A percentile compares a stretch with the other conserved stretches of the same genome.
Evolutionary conservation across 495 filamentous ascomycete genomes (phyloP).

Genomic region (Annulohypoxylon nitens): DNA sequence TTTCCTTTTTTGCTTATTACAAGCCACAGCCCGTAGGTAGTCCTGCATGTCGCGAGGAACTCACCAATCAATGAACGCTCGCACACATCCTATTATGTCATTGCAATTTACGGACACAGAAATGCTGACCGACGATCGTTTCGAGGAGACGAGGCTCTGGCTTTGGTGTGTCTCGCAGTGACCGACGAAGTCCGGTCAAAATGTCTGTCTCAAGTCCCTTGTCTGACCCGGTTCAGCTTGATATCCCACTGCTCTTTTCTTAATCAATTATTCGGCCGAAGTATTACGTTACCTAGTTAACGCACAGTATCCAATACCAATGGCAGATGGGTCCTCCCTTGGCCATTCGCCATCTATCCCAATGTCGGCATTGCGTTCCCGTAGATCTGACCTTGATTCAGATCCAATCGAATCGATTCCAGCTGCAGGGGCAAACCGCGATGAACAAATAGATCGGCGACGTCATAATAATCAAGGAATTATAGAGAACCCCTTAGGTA

Average conservation of each 20-base stretch:
- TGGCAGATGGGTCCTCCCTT: constrained; percentile 29
- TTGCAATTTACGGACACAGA: constrained; percentile 12
- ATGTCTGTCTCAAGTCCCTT: constrained; percentile 7
- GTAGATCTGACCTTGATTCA: constrained; percentile 2
- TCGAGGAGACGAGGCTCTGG: constrained; percentile 3
- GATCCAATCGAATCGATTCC: constrained; percentile 14
- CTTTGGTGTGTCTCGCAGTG: not conserved
- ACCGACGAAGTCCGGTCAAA: constrained; percentile 21
- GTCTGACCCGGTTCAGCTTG: constrained; percentile 12
- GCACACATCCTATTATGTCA: constrained; percentile 23
- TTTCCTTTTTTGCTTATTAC: not conserved
- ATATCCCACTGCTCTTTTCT: not conserved
- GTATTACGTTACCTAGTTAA: not conserved
- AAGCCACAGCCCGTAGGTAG: constrained; percentile 17
- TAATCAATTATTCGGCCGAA: constrained; percentile 1
- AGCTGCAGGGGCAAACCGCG: constrained; percentile 9
- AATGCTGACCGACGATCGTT: constrained; percentile 15
- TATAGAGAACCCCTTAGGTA: constrained; percentile 50
- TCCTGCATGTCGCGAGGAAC: constrained; percentile 1
- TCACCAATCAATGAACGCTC: constrained; percentile 10
- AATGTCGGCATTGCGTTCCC: not conserved
- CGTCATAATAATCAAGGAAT: constrained; percentile 41
- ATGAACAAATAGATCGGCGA: constrained; percentile 29
- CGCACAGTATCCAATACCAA: constrained; percentile 18
- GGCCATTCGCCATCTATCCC: constrained; percentile 6